These are phyloP conservation scores for Cercospora sp. DNA, from an alignment of 2,329 filamentous ascomycete species.

Conservation along the genomic window DNA sequence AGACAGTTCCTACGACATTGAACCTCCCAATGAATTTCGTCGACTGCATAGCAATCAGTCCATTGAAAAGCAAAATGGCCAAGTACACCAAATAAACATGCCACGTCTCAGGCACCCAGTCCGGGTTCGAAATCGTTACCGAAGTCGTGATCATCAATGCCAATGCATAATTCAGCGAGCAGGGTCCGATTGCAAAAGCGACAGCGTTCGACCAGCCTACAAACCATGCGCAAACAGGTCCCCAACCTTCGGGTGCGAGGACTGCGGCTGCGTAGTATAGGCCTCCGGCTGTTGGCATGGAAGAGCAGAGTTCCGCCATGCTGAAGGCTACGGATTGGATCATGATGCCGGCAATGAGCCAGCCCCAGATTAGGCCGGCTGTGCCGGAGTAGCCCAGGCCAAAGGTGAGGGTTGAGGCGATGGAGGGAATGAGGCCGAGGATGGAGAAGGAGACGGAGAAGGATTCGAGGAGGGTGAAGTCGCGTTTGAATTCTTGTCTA, in stretches of 20 bases:
- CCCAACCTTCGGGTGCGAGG: conserved; percentile 39
- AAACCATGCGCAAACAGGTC: conserved; percentile 30
- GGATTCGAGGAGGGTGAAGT: conserved; percentile 38
- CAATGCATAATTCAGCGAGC: conserved; percentile 39
- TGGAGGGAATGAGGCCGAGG: conserved; percentile 42
- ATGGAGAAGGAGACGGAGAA: conserved; percentile 42
- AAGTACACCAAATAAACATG: conserved; percentile 41
- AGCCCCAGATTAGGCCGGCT: conserved; percentile 36
- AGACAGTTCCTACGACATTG: conserved; percentile 36
- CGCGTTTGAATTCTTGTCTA: conserved; percentile 30
- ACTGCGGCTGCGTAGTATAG: conserved; percentile 40
- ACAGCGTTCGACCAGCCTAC: conserved; percentile 39
- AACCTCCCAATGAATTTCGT: conserved; percentile 37
- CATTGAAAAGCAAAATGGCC: conserved; percentile 36
- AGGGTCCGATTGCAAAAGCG: conserved; percentile 37
- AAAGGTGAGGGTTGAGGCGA: conserved; percentile 42
- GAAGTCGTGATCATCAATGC: conserved; percentile 41
- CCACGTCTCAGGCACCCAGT: conserved; percentile 38
- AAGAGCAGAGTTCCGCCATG: conserved; percentile 41
- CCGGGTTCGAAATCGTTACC: conserved; percentile 38
- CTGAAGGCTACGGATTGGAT: conserved; percentile 40
- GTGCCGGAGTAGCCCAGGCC: conserved; percentile 37
- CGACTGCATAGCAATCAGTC: conserved; percentile 39
- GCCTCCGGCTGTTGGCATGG: conserved; percentile 45
- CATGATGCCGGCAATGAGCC: conserved; percentile 37